These are phyloP conservation scores for Aspergillus ostianus DNA, from an alignment of 495 filamentous ascomycete genomes.

Conservation along the genomic window DNA sequence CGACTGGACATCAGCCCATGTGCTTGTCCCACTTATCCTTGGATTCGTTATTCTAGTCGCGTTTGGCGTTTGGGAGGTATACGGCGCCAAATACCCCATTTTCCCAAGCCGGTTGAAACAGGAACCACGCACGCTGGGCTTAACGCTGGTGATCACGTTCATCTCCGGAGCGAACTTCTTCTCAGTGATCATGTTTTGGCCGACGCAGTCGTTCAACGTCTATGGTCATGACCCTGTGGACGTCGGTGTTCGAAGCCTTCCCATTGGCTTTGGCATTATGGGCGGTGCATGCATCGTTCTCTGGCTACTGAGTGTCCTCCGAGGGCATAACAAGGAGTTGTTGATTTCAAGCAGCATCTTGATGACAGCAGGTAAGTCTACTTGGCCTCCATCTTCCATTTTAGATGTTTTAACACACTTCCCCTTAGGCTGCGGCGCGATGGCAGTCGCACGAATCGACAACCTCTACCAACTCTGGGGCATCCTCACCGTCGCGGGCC, in stretches of 20 bases:
- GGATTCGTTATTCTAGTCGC: slow-evolving; percentile 52
- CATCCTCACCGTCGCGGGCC: slow-evolving; percentile 60
- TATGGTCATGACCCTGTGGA: slow-evolving; percentile 67
- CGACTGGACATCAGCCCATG: slow-evolving; percentile 55
- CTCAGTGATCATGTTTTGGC: slow-evolving; percentile 72
- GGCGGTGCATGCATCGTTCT: slow-evolving; percentile 62
- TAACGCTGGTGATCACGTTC: slow-evolving; percentile 70
- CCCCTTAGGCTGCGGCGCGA: slow-evolving; percentile 54
- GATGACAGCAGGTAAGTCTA: slow-evolving; percentile 62
- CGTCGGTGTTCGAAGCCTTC: slow-evolving; percentile 66
- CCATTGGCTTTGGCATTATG: slow-evolving; percentile 63
- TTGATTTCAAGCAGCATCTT: slow-evolving; percentile 60
- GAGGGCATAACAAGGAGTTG: slow-evolving; percentile 62
- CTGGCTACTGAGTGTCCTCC: slow-evolving; percentile 56
- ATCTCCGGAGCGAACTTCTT: slow-evolving; percentile 77
- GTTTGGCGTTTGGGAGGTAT: slow-evolving; percentile 60
- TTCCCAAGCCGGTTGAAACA: slow-evolving; percentile 62
- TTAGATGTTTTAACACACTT: not conserved
- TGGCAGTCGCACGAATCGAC: slow-evolving; percentile 55
- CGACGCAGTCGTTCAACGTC: slow-evolving; percentile 70
- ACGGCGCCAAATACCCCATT: slow-evolving; percentile 63
- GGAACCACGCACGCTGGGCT: slow-evolving; percentile 58
- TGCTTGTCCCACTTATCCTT: slow-evolving; percentile 58
- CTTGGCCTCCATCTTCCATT: not conserved
- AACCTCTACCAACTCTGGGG: slow-evolving; percentile 62